Base-by-base conservation (phyloP, 2,329 filamentous ascomycete genomes). In the Penicillium sclerotiorum region DNA sequence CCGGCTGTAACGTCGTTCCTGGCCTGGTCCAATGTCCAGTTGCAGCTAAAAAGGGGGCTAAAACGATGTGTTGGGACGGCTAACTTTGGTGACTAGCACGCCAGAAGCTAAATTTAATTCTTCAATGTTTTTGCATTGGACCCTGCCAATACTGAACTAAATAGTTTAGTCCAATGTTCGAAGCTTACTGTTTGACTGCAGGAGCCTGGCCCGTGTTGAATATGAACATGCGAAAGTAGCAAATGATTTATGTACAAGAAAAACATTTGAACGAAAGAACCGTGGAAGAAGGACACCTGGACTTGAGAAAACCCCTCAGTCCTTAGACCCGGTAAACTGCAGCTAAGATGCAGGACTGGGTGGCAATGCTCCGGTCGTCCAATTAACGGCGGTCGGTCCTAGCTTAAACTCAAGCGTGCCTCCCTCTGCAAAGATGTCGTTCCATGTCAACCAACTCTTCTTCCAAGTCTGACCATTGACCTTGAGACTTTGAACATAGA, bases 391-490 rank as follows among this genome's bases (percentile, higher is more conserved):
- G 28, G 75, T 67, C 1, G 64, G 40, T 0, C 85, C 86, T n/a
- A 89, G 71, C 15, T 82, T 78, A 62, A 87, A 87, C 33, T 88
- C 82, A 57, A 89, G 65, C 1, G 73, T 82, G 0, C 84, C 86
- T 8, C 84, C 85, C 3, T 80, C 63, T 2, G 77, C 80, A 65
- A 89, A 89, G 20, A 90, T 68, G 57, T 88, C 84, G 13, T 81
- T 70, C 82, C 83, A 89, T 17, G 75, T 76, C 11, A 89, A 67
- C 86, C 86, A 90, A 33, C 78, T 75, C 72, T 81, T 82, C 47
- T 77, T 69, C 85, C 86, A 90, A 1, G 51, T 25, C 63, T 79
- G 48, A 0, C 86, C 85, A 61, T 90, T 89, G 37, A 90, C 79
- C 57, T 74, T 79, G 50, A 89, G 71, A 20, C 78, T 80, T 71